phyloP scores from a whole-genome alignment of 768 basidiomycete species.

The Russula foetens region DNA sequence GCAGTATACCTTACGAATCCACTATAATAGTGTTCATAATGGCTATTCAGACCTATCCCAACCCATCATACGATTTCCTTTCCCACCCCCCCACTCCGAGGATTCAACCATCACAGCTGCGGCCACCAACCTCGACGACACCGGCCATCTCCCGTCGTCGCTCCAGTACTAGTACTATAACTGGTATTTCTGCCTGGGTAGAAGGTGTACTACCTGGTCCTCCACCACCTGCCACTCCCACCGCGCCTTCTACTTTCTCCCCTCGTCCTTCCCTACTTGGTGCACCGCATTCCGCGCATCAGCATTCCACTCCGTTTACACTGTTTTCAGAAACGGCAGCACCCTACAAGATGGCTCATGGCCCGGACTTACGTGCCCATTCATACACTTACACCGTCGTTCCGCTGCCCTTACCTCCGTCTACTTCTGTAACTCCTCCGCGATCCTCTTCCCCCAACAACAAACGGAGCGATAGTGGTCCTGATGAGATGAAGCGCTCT shows the following conservation, averaged over 20 bases:
- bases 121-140: constrained; percentile 24
- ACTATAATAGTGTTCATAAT: constrained; percentile 1
- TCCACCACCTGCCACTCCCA: constrained; percentile 38
- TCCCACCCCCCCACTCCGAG: constrained; percentile 27
- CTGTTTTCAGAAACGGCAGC: constrained; percentile 39
- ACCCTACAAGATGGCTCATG: constrained; percentile 40
- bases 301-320: constrained; percentile 41
- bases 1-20: background rate
- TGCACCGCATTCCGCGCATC: constrained; percentile 26
- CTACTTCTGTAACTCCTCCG: background rate
- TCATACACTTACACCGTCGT: constrained; percentile 65
- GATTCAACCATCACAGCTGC: constrained; percentile 25
- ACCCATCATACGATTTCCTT: constrained; percentile 25
- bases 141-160: constrained; percentile 17
- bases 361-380: constrained; percentile 46
- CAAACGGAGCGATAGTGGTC: background rate
- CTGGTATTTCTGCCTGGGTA: constrained; percentile 54
- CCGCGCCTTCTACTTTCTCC: constrained; percentile 23
- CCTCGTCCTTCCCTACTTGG: constrained; percentile 23
- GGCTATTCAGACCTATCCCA: background rate
- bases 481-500: constrained; percentile 31
- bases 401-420: constrained; percentile 19
- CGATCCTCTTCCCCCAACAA: background rate
- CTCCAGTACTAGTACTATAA: constrained; percentile 27
- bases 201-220: constrained; percentile 62